A percentile compares a stretch with the other conserved stretches of the same genome.
These are phyloP conservation scores for Trichothecium sympodiale DNA, from an alignment of 2,329 filamentous ascomycete species.

Conservation along the genomic window DNA sequence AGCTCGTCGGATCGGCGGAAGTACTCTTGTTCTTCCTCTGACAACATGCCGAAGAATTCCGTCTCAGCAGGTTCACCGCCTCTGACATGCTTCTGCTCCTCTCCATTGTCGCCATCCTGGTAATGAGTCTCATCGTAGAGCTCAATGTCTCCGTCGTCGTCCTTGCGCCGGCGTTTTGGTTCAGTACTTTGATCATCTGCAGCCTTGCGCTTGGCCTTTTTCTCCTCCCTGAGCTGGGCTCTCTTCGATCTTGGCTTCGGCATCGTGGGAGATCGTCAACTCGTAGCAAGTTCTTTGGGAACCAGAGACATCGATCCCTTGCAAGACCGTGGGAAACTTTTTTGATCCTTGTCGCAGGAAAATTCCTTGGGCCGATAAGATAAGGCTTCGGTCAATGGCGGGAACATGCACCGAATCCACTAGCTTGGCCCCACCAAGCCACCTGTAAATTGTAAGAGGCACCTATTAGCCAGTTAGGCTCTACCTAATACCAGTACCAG, in stretches of 20 bases:
- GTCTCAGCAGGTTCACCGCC: conserved; percentile 35
- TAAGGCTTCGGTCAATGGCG: not conserved
- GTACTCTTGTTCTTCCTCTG: conserved; percentile 89
- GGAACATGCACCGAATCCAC: no score
- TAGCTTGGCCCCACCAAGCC: no score
- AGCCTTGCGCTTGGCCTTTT: conserved; percentile 26
- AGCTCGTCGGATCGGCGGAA: conserved; percentile 84
- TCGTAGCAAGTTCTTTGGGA: no score
- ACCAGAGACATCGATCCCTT: no score
- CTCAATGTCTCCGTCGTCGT: conserved; percentile 7
- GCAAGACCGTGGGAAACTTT: no score
- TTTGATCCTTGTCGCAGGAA: not conserved
- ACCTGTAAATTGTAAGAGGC: no score
- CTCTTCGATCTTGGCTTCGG: conserved; percentile 33
- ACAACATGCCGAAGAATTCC: conserved; percentile 87
- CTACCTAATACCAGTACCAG: no score
- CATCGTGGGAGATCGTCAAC: conserved; percentile 17
- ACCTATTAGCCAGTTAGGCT: no score
- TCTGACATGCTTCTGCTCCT: conserved; percentile 10
- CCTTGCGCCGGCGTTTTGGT: conserved; percentile 14
- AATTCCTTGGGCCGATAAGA: conserved; percentile 2
- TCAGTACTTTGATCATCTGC: conserved; percentile 10
- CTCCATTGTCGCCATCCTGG: conserved; percentile 12
- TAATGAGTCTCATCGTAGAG: conserved; percentile 9
- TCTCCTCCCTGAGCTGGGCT: conserved; percentile 25